A percentile compares a stretch with the other conserved stretches of the same genome.
Evolutionary conservation across 306 rosid genomes (phyloP).

Genomic region (Potentilla sterilis): DNA sequence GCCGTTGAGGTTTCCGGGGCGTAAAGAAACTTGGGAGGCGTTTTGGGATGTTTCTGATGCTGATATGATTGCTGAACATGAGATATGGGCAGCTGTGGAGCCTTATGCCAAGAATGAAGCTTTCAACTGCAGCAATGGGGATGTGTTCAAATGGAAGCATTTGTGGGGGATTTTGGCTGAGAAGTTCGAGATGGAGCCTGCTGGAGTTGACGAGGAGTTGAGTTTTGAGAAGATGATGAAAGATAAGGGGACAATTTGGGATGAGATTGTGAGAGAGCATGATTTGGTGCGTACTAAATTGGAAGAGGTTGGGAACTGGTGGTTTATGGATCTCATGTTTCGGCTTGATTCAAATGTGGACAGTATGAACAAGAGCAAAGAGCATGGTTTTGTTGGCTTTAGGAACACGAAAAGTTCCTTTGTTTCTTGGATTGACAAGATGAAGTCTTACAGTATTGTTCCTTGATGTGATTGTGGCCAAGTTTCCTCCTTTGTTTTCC

Average conservation of each 20-base stretch:
- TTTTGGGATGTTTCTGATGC: slow-evolving; percentile 47
- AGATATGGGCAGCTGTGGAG: slow-evolving; percentile 72
- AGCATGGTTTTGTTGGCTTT: slow-evolving; percentile 59
- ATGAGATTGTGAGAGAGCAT: slow-evolving; percentile 52
- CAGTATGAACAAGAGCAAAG: slow-evolving; percentile 52
- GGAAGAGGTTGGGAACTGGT: slow-evolving; percentile 52
- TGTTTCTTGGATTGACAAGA: slow-evolving; percentile 51
- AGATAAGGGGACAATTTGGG: slow-evolving; percentile 57
- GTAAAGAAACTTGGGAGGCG: slow-evolving; percentile 37
- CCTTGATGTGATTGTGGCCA: slow-evolving; percentile 27
- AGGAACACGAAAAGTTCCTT: slow-evolving; percentile 48
- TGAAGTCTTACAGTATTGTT: slow-evolving; percentile 40
- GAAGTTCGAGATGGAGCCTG: slow-evolving; percentile 47
- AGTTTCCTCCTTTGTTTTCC: neutral
- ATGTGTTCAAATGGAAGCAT: slow-evolving; percentile 62
- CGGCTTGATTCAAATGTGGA: slow-evolving; percentile 2
- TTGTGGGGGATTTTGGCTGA: slow-evolving; percentile 58
- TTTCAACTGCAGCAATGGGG: slow-evolving; percentile 54
- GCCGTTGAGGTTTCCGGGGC: slow-evolving; percentile 51
- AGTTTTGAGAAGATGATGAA: slow-evolving; percentile 43
- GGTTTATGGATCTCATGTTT: slow-evolving; percentile 30
- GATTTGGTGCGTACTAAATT: slow-evolving; percentile 37
- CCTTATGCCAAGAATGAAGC: slow-evolving; percentile 52
- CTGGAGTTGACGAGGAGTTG: slow-evolving; percentile 30
- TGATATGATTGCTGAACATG: slow-evolving; percentile 62